Base-by-base conservation (phyloP, 495 filamentous ascomycete species). In the Aspergillus taichungensis region DNA sequence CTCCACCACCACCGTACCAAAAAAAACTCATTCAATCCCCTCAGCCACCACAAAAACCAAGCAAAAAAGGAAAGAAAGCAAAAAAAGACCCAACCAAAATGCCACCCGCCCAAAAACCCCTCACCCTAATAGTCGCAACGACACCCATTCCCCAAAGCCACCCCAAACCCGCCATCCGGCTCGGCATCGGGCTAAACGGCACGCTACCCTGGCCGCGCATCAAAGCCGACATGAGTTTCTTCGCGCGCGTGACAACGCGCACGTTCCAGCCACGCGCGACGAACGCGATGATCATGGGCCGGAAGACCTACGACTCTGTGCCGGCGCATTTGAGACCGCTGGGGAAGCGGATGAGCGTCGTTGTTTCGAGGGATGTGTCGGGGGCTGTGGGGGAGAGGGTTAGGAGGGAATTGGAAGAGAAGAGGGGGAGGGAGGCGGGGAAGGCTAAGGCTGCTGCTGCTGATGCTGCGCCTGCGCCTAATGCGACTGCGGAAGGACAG, bases 211-310 rank as follows among this genome's bases (percentile, higher is more conserved):
- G 92, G 92, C 88, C 83, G 0, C 77, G 79, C 18, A 78, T 97
- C 10, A 87, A 83, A 62, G 69, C 79, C 32, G 92, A 98, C 67
- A 94, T 98, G 87, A 78, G 75, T 32, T 95, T 95, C 67, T 98
- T 98, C 58, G 87, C 88, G 13, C 82, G 90, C 40, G 83, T 92
- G 6, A 96, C 92, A 4, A 87, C 86, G 47, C 83, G 87, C 9
- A 44, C 71, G 40, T 63, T 63, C 1, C 30, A 13, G 3, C 34
- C 51, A 0, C 54, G 57, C 6, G 61, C 54, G 13, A 64, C 63
- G 0, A 98, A 97, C 57, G 85, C 84, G 0, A 83, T 98, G 18
- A 83, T 98, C 56, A 98, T 98, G 91, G 92, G 92, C 39, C 85
- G 92, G 51, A 95, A 92, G 65, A 96, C 92, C 0, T 98, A 88